Percentiles rank a stretch among this genome's conserved stretches.
phyloP scores from a whole-genome alignment of 192 early-diverging fungal genomes.

The Mortierella antarctica region DNA sequence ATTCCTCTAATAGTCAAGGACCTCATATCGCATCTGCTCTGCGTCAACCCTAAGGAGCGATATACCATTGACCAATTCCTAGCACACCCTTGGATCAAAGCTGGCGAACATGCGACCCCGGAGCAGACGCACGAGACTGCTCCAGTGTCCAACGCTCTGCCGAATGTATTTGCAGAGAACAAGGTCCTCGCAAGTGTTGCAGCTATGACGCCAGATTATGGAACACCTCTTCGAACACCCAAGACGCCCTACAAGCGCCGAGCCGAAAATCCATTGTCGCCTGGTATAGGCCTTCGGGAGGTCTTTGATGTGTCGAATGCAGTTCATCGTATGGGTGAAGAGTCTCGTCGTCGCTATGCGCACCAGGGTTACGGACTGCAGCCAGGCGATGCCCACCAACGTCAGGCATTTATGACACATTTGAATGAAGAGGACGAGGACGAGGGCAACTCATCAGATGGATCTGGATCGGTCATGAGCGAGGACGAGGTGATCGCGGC shows the following conservation, averaged over 20 bases:
- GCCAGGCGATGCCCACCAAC: slow-evolving; percentile 35
- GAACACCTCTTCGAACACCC: not conserved
- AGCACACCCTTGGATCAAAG: slow-evolving; percentile 80
- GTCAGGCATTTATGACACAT: slow-evolving; percentile 53
- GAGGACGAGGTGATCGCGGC: slow-evolving; percentile 22
- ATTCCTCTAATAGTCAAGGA: slow-evolving; percentile 66
- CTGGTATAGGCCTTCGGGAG: slow-evolving; percentile 71
- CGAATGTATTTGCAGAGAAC: slow-evolving; percentile 11
- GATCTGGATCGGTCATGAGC: slow-evolving; percentile 16
- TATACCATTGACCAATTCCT: slow-evolving; percentile 87
- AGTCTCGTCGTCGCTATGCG: slow-evolving; percentile 52
- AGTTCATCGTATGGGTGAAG: slow-evolving; percentile 80
- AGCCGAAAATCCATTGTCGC: slow-evolving; percentile 62
- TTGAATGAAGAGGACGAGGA: slow-evolving; percentile 31
- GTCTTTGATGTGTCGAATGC: slow-evolving; percentile 82
- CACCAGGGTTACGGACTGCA: slow-evolving; percentile 18
- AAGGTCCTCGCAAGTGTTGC: slow-evolving; percentile 28
- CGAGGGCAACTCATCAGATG: not conserved
- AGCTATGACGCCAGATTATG: slow-evolving; percentile 17
- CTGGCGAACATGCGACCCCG: slow-evolving; percentile 19
- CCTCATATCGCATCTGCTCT: slow-evolving; percentile 73
- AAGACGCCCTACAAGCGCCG: slow-evolving; percentile 55
- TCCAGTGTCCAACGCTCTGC: slow-evolving; percentile 4
- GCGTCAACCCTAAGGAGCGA: slow-evolving; percentile 75
- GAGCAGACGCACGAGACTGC: not conserved